A percentile compares a stretch with the other conserved stretches of the same genome.
phyloP scores from a whole-genome alignment of 129 eudicot species.

The Kitagawia praeruptora region DNA sequence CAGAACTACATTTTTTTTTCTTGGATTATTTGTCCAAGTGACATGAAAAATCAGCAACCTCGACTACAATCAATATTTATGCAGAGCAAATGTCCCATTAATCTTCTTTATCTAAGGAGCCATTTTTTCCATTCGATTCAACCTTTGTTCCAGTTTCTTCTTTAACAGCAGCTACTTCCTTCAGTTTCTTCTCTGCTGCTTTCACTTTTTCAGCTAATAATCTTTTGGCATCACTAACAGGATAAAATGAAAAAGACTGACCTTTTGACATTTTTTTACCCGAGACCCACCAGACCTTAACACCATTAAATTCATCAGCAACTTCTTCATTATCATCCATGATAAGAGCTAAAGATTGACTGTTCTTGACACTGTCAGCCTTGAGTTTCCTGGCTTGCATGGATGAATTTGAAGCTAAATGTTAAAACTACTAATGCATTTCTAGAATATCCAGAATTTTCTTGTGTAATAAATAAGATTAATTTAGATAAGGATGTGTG shows the following conservation, averaged over 20 bases:
- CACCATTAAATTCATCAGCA: constrained; percentile 35
- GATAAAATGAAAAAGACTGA: constrained; percentile 12
- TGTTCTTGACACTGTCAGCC: constrained; percentile 13
- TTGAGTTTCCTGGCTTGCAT: constrained; percentile 32
- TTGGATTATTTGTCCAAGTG: background rate
- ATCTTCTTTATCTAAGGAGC: background rate
- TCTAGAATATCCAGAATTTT: too few species aligned
- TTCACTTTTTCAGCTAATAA: background rate
- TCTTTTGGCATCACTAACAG: constrained; percentile 17
- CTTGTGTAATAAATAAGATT: too few species aligned
- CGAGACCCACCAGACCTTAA: constrained; percentile 38
- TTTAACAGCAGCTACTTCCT: background rate
- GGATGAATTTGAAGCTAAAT: constrained; percentile 26
- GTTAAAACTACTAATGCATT: too few species aligned
- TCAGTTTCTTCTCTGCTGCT: background rate
- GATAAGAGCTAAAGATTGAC: constrained; percentile 21
- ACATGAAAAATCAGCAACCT: background rate
- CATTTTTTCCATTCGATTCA: background rate
- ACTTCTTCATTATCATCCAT: constrained; percentile 47
- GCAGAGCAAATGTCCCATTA: background rate
- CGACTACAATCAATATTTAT: background rate
- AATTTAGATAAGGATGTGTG: too few species aligned
- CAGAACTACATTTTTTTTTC: background rate
- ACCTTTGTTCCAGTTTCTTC: background rate
- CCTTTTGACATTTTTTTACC: background rate